Conservation (phyloP, 495 filamentous ascomycete species). For the Saxophila tyrrhenica region DNA sequence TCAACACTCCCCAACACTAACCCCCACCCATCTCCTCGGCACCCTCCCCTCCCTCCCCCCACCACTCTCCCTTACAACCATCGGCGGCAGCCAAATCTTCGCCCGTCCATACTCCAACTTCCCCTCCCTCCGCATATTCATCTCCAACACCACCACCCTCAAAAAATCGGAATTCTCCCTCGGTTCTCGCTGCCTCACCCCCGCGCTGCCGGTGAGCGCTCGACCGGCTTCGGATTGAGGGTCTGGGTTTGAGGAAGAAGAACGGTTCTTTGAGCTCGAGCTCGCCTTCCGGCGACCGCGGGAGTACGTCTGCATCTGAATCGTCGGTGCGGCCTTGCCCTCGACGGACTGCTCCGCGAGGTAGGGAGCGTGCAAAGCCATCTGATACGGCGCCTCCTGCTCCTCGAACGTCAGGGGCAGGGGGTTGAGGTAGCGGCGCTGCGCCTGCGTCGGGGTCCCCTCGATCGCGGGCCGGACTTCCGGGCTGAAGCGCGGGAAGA, state of each 20-base stretch:
- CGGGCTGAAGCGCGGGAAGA: conserved; percentile 74
- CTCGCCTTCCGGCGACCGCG: conserved; percentile 15
- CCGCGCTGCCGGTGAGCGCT: conserved; percentile 21
- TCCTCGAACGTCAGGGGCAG: conserved; percentile 35
- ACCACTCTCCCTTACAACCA: conserved; percentile 34
- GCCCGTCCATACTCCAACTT: conserved; percentile 82
- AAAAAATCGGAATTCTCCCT: conserved; percentile 93
- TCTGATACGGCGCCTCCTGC: conserved; percentile 16
- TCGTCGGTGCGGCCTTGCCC: conserved; percentile 19
- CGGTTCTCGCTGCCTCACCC: conserved; percentile 71
- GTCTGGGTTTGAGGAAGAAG: conserved; percentile 3
- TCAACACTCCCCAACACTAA: too few relatives aligned
- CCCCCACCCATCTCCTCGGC: conserved; percentile 15
- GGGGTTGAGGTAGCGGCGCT: conserved; percentile 87
- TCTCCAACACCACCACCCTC: conserved; percentile 86
- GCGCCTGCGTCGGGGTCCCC: conserved; percentile 44
- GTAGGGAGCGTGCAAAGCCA: conserved; percentile 15
- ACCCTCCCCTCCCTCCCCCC: neutral
- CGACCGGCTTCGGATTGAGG: conserved; percentile 27
- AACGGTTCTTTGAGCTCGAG: neutral
- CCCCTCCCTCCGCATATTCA: conserved; percentile 88
- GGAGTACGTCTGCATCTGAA: conserved; percentile 31
- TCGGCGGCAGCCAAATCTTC: conserved; percentile 75
- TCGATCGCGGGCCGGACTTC: conserved; percentile 65
- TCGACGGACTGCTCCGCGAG: conserved; percentile 1